Percentiles rank a stretch among this genome's conserved stretches.
These are phyloP conservation scores for Dipodascopsis tothii DNA, from an alignment of 805 yeast genomes.

Conservation along the genomic window DNA sequence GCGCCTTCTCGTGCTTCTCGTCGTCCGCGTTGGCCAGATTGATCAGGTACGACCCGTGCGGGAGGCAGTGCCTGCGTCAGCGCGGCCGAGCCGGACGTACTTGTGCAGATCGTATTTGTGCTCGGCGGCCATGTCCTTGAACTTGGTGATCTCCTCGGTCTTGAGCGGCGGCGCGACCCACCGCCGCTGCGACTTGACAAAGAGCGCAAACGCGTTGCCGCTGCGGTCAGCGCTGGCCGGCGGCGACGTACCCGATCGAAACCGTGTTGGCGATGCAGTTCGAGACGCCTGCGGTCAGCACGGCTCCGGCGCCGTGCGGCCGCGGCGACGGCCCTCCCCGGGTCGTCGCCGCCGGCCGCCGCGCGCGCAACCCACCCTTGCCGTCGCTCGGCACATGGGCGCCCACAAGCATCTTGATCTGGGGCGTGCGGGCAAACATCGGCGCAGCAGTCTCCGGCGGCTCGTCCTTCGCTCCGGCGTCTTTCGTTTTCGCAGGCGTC, in stretches of 20 bases:
- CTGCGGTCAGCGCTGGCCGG: constrained; percentile 23
- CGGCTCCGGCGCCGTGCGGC: neutral
- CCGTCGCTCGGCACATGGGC: constrained; percentile 18
- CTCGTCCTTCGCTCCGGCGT: too few relatives aligned
- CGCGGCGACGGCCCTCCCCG: neutral
- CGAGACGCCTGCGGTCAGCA: constrained; percentile 40
- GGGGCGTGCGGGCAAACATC: constrained; percentile 39
- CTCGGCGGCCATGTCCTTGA: constrained; percentile 54
- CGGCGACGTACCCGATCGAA: constrained; percentile 38
- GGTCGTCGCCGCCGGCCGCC: neutral
- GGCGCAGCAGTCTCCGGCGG: too few relatives aligned
- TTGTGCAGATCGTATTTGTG: constrained; percentile 63
- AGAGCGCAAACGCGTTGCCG: constrained; percentile 82
- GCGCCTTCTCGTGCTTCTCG: constrained; percentile 70
- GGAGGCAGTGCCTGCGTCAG: constrained; percentile 53
- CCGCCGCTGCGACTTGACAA: constrained; percentile 79
- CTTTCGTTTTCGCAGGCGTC: constrained; percentile 4
- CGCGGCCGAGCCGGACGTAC: constrained; percentile 4
- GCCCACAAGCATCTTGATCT: constrained; percentile 31
- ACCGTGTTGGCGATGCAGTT: constrained; percentile 56
- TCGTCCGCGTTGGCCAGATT: constrained; percentile 85
- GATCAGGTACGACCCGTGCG: constrained; percentile 92
- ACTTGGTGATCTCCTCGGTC: constrained; percentile 58
- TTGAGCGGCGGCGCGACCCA: constrained; percentile 82
- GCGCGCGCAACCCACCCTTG: constrained; percentile 8